Evolutionary conservation across 305 asterid genomes (phyloP).

Genomic region (Fraxinus dipetala): DNA sequence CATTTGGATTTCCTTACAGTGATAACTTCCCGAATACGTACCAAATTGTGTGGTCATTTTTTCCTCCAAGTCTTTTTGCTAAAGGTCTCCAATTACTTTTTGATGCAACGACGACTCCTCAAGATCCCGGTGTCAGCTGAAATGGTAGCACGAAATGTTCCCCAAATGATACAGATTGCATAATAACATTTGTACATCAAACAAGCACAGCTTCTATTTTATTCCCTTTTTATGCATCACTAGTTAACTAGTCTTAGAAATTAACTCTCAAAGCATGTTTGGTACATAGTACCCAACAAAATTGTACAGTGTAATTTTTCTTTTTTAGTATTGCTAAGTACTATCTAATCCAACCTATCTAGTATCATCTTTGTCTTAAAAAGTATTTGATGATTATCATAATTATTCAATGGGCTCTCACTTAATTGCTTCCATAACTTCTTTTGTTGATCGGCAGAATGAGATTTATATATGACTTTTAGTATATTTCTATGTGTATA

Average conservation of each 20-base stretch:
- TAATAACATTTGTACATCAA: conserved; percentile 55
- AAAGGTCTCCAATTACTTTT: conserved; percentile 63
- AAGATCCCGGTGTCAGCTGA: conserved; percentile 80
- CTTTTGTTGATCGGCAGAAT: conserved; percentile 43
- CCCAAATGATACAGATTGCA: conserved; percentile 50
- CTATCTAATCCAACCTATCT: no score
- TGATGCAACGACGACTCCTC: conserved; percentile 52
- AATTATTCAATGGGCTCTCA: not conserved
- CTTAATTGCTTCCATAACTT: conserved; percentile 1
- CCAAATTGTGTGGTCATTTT: conserved; percentile 65
- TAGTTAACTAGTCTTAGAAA: conserved; percentile 14
- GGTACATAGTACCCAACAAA: not conserved
- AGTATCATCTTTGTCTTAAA: no score
- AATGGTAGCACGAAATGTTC: conserved; percentile 55
- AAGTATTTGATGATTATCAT: not conserved
- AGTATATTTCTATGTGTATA: not conserved
- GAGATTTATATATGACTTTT: conserved; percentile 61
- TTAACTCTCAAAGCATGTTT: no score
- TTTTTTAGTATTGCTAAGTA: no score
- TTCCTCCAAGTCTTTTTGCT: conserved; percentile 89
- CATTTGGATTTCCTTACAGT: conserved; percentile 57
- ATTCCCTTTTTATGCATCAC: conserved; percentile 1
- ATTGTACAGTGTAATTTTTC: no score
- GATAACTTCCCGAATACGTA: conserved; percentile 28
- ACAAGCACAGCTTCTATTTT: not conserved